Base-by-base conservation (phyloP, 2,329 filamentous ascomycete genomes). In the Chaetomium olivaceum region DNA sequence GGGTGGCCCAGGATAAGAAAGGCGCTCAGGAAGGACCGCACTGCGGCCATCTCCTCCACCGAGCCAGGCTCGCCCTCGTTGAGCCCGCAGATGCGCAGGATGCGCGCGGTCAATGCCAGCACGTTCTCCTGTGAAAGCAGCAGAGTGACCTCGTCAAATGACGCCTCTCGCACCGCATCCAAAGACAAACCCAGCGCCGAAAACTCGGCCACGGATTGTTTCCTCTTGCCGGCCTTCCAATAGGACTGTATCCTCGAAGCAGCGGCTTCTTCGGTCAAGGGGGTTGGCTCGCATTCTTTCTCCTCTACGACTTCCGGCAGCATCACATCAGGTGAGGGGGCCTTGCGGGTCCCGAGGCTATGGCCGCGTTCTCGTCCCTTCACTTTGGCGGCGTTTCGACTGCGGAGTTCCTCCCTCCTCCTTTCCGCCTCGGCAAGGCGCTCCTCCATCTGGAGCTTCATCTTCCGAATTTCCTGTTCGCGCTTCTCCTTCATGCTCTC, bases 1-100 rank as follows among this genome's bases (percentile, higher is more conserved):
- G 91, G 91, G 75, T 94, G 91, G 1, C 90, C 91, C 29, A 93
- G 80, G 67, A 94, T 93, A 62, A 95, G 81, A 74, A 90, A 94
- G 5, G 91, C 89, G 73, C 90, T 92, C 63, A 95, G 78, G 72
- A 94, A 94, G 0, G 89, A 92, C 71, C 91, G 83, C 50, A 91
- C 86, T 19, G 87, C 85, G 43, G 89, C 87, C 81, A 90, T 90
- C 70, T 91, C 87, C 54, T 85, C 83, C 64, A 89, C 85, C 1
- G 87, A 88, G 19, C 86, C 84, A 2, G 82, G 77, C 3, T 85
- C 84, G 46, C 85, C 87, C 71, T 92, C 89, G 58, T 86, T 83
- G 61, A 94, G 78, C 1, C 88, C 89, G 72, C 91, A 91, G 12
- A 91, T 82, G 31, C 85, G 83, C 66, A 94, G 82, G 19, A 93